Evolutionary conservation across 2,329 filamentous ascomycete species (phyloP).

Genomic region (Penicillium sp.): DNA sequence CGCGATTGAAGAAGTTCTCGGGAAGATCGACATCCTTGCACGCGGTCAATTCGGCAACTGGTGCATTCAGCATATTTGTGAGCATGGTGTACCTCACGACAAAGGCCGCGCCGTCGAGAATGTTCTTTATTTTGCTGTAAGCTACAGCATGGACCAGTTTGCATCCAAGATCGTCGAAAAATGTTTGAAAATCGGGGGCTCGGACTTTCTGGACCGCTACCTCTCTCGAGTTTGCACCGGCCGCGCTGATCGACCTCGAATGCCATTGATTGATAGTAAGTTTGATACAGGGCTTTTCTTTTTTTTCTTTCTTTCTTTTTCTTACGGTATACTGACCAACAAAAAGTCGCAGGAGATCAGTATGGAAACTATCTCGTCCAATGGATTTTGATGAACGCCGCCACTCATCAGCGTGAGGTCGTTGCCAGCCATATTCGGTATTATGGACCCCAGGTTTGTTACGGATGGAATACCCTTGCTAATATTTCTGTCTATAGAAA

Average conservation of each 20-base stretch:
- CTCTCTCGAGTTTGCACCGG: slow-evolving; percentile 91
- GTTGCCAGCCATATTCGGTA: slow-evolving; percentile 84
- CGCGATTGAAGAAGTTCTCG: slow-evolving; percentile 92
- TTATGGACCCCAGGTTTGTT: slow-evolving; percentile 1
- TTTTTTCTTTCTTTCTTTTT: too few relatives aligned
- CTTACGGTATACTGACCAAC: background rate
- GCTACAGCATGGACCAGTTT: slow-evolving; percentile 99
- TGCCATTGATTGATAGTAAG: slow-evolving; percentile 88
- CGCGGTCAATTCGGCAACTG: slow-evolving; percentile 99
- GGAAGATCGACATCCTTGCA: slow-evolving; percentile 91
- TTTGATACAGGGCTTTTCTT: slow-evolving; percentile 8
- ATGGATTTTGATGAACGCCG: slow-evolving; percentile 88
- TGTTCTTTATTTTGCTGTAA: slow-evolving; percentile 84
- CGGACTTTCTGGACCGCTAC: slow-evolving; percentile 87
- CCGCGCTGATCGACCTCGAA: slow-evolving; percentile 82
- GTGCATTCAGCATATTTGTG: slow-evolving; percentile 99
- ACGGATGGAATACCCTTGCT: background rate
- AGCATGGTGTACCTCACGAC: slow-evolving; percentile 86
- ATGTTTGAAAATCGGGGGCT: slow-evolving; percentile 91
- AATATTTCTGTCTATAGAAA: slow-evolving; percentile 50
- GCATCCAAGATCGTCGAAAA: slow-evolving; percentile 99
- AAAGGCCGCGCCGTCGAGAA: slow-evolving; percentile 92
- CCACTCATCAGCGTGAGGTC: slow-evolving; percentile 81
- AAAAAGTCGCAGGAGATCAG: slow-evolving; percentile 80
- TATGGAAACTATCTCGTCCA: slow-evolving; percentile 98